Evolutionary conservation across 768 basidiomycete genomes (phyloP).

Genomic region (Naganishia vishniacii): DNA sequence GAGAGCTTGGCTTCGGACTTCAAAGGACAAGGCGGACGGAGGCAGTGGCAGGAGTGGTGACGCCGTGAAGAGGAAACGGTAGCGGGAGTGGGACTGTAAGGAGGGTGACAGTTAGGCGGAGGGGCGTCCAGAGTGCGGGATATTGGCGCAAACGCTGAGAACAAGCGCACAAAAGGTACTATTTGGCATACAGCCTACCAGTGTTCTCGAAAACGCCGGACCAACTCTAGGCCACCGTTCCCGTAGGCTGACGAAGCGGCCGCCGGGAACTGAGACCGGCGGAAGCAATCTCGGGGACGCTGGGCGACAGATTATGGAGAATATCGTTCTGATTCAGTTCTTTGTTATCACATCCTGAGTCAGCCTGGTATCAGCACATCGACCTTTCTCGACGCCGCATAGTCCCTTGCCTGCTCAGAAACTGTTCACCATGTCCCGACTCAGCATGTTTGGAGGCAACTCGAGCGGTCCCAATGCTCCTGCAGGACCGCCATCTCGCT

Average conservation of each 20-base stretch:
- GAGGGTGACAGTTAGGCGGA: neutral
- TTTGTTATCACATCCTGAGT: too few species aligned
- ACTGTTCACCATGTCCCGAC: conserved; percentile 19
- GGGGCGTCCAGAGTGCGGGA: neutral
- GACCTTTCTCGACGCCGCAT: too few species aligned
- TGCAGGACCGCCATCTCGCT: neutral
- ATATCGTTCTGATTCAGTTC: too few species aligned
- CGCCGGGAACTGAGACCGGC: neutral
- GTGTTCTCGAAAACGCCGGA: too few species aligned
- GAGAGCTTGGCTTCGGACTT: conserved; percentile 4
- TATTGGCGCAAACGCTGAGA: too few species aligned
- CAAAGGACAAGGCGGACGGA: neutral
- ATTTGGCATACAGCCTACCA: too few species aligned
- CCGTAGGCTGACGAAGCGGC: neutral
- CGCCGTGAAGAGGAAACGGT: neutral
- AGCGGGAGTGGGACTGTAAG: neutral
- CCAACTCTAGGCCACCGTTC: too few species aligned
- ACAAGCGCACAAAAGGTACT: too few species aligned
- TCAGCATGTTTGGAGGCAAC: conserved; percentile 19
- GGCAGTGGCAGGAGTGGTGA: neutral
- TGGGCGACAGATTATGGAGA: too few species aligned
- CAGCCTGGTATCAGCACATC: too few species aligned
- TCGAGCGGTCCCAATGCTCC: neutral
- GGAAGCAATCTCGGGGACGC: neutral
- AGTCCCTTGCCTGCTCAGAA: too few species aligned